These are phyloP conservation scores for Botrytis hyacinthi DNA, from an alignment of 2,329 filamentous ascomycete genomes.

Conservation along the genomic window DNA sequence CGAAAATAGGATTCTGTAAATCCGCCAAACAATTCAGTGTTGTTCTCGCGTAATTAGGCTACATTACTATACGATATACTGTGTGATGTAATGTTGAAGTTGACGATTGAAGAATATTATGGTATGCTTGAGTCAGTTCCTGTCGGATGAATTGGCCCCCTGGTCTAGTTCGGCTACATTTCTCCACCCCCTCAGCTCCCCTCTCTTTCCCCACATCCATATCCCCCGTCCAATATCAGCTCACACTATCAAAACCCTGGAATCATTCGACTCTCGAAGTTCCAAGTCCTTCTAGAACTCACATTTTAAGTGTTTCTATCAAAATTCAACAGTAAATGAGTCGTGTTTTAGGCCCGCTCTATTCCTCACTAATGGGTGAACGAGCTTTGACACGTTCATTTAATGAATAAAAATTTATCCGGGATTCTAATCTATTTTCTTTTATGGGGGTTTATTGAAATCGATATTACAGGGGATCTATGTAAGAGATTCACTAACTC, in stretches of 20 bases:
- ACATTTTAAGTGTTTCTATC: background rate
- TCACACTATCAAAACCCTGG: background rate
- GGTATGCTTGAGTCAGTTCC: background rate
- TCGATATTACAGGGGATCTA: too few relatives aligned
- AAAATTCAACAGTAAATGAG: background rate
- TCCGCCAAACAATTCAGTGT: background rate
- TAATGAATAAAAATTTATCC: background rate
- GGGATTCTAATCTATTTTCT: too few relatives aligned
- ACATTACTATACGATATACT: background rate
- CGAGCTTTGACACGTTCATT: background rate
- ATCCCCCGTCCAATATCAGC: background rate
- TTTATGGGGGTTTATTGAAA: too few relatives aligned
- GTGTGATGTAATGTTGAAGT: background rate
- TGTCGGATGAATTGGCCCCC: background rate
- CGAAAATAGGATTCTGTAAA: background rate
- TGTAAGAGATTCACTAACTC: too few relatives aligned
- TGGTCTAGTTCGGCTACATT: background rate
- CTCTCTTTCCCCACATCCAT: background rate
- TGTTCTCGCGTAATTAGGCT: background rate
- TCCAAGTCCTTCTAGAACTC: background rate
- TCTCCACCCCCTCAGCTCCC: background rate
- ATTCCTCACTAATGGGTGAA: background rate
- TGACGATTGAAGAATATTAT: background rate
- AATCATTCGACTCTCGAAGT: background rate
- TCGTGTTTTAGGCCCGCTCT: background rate